A percentile compares a stretch with the other conserved stretches of the same genome.
Conservation (phyloP, 176 grass and related monocot genomes). For the Hsuehochloa calcarea region DNA sequence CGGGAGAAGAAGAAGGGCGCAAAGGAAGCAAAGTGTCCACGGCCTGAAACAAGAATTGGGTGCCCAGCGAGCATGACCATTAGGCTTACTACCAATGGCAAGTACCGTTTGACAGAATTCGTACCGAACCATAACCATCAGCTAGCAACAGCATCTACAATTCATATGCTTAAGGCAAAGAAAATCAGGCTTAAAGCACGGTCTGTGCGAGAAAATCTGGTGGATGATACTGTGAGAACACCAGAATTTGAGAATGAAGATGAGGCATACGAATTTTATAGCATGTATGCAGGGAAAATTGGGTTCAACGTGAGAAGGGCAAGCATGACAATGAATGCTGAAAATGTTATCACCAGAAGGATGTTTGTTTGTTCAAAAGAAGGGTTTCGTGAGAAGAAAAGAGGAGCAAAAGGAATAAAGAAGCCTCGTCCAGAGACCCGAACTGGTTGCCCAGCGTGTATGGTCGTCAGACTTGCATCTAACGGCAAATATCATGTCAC, state of each 20-base stretch:
- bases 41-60: constrained; percentile 87
- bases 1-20: constrained; percentile 87
- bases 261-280: constrained; percentile 90
- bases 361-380: constrained; percentile 99
- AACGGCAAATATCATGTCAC: constrained; percentile 80
- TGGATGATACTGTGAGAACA: constrained; percentile 63
- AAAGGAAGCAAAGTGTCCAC: constrained; percentile 83
- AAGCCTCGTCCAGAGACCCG: constrained; percentile 86
- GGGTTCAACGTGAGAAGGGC: constrained; percentile 83
- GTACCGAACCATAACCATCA: constrained; percentile 73
- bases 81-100: constrained; percentile 81
- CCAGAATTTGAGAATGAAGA: constrained; percentile 89
- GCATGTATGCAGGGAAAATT: constrained; percentile 81
- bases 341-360: constrained; percentile 85
- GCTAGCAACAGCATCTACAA: constrained; percentile 62
- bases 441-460: constrained; percentile 88
- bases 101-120: constrained; percentile 90
- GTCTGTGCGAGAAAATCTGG: constrained; percentile 74
- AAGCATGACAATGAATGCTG: constrained; percentile 80
- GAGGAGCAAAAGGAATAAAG: constrained; percentile 76
- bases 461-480: constrained; percentile 69
- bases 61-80: constrained; percentile 83
- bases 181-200: constrained; percentile 77
- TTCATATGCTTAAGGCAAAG: constrained; percentile 75
- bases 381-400: constrained; percentile 95